phyloP scores from a whole-genome alignment of 805 yeast genomes.

The Limtongia smithiae region DNA sequence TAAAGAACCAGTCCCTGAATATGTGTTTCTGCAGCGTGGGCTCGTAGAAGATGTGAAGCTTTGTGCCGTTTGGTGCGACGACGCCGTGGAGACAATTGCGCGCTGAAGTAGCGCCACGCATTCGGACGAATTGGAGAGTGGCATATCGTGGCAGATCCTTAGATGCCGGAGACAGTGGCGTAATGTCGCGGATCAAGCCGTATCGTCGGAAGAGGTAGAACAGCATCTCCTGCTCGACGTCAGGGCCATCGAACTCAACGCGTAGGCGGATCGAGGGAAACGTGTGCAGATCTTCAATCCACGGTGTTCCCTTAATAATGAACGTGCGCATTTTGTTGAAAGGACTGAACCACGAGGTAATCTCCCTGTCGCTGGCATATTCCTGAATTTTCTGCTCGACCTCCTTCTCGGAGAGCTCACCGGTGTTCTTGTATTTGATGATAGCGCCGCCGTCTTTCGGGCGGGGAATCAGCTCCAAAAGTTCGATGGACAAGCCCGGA shows the following conservation, averaged over 20 bases:
- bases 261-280: slow-evolving; percentile 62
- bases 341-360: slow-evolving; percentile 40
- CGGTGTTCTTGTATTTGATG: slow-evolving; percentile 68
- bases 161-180: slow-evolving; percentile 49
- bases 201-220: slow-evolving; percentile 82
- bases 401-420: slow-evolving; percentile 46
- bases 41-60: slow-evolving; percentile 70
- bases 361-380: slow-evolving; percentile 37
- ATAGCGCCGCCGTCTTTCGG: slow-evolving; percentile 91
- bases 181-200: slow-evolving; percentile 75
- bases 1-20: slow-evolving; percentile 55
- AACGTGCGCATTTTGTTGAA: slow-evolving; percentile 52
- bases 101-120: slow-evolving; percentile 76
- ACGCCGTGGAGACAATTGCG: slow-evolving; percentile 87
- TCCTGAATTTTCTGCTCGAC: slow-evolving; percentile 51
- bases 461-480: slow-evolving; percentile 64
- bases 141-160: slow-evolving; percentile 52
- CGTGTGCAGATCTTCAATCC: slow-evolving; percentile 90
- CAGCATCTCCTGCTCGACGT: slow-evolving; percentile 71
- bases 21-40: slow-evolving; percentile 52
- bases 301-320: slow-evolving; percentile 87
- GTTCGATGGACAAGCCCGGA: slow-evolving; percentile 37
- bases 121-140: slow-evolving; percentile 51
- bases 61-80: slow-evolving; percentile 49
- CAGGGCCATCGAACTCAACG: slow-evolving; percentile 70